A percentile compares a stretch with the other conserved stretches of the same genome.
These are phyloP conservation scores for Globisporangium megalacanthum DNA, from an alignment of 352 stramenopile genomes.

Conservation along the genomic window DNA sequence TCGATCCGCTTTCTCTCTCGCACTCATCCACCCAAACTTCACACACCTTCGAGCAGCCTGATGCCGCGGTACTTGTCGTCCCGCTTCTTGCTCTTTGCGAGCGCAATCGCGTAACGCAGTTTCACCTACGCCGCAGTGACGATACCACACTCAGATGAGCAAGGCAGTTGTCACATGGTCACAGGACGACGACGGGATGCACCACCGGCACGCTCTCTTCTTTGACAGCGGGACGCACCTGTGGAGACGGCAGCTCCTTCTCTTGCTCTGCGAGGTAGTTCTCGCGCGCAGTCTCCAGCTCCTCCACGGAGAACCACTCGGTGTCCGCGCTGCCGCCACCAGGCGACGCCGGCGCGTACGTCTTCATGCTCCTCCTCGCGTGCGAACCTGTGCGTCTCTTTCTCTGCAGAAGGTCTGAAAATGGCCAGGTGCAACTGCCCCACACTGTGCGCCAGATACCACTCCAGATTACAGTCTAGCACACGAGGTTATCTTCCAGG, in stretches of 20 bases:
- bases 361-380: conserved; percentile 11
- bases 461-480: background rate
- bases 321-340: conserved; percentile 6
- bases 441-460: background rate
- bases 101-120: conserved; percentile 57
- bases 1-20: too few relatives aligned
- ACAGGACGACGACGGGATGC: background rate
- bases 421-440: background rate
- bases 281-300: conserved; percentile 63
- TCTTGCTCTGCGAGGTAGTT: conserved; percentile 77
- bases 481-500: too few relatives aligned
- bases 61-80: conserved; percentile 76
- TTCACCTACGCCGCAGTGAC: conserved; percentile 43
- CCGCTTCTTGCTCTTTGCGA: conserved; percentile 75
- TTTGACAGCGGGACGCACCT: conserved; percentile 20
- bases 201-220: background rate
- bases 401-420: background rate
- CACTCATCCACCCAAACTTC: too few relatives aligned
- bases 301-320: conserved; percentile 73
- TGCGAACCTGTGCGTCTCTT: background rate
- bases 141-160: background rate
- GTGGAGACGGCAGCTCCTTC: conserved; percentile 55
- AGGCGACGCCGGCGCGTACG: conserved; percentile 10
- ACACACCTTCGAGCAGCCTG: conserved; percentile 58
- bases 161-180: background rate